Base-by-base conservation (phyloP, 768 basidiomycete species). In the Amanita rubescens region DNA sequence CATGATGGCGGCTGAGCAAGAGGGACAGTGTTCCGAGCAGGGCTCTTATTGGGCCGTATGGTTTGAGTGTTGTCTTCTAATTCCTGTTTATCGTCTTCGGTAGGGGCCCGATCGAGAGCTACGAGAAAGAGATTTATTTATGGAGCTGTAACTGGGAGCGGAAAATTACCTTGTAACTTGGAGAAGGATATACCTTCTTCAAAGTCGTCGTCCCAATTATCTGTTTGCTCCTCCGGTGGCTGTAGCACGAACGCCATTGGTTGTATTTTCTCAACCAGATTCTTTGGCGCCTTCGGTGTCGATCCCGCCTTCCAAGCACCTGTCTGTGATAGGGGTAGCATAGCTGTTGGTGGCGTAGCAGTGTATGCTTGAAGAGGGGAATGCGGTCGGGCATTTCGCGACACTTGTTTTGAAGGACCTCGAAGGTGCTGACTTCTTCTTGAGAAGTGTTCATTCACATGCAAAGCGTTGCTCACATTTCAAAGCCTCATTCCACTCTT, bases 131-230 rank as follows among this genome's bases (percentile, higher is more conserved):
- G 57, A 20, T 55, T 15, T 14, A 34, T 49, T 0, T 56, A 41
- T 44, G 27, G 53, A 20, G 37, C 32, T 5, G 19, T 27, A 17
- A 24, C 24, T 14, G 33, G 8, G 41, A 34, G 14, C 2, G 55
- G 35, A 14, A 1, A 7, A 49, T 42, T 25, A 78, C 78, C 84
- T 72, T 87, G 87, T 27, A 94, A 67, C 67, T 94, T 95, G 7
- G 85, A 82, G 50, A 90, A 80, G 0, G 91, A 92, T 32, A 94
- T 93, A 1, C 87, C 92, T 59, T 91, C 92, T 64, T 94, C 92
- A 59, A 99, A 99, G 63, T 99, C 96, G 58, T 94, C 91, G 62
- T 99, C 96, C 96, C 96, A 99, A 58, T 94, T 95, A 65, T 96
- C 94, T 1, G 85, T 88, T 65, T 90, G 88, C 58, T 91, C 86